Evolutionary conservation across 495 filamentous ascomycete species (phyloP).

Genomic region (Penicillium angulare): DNA sequence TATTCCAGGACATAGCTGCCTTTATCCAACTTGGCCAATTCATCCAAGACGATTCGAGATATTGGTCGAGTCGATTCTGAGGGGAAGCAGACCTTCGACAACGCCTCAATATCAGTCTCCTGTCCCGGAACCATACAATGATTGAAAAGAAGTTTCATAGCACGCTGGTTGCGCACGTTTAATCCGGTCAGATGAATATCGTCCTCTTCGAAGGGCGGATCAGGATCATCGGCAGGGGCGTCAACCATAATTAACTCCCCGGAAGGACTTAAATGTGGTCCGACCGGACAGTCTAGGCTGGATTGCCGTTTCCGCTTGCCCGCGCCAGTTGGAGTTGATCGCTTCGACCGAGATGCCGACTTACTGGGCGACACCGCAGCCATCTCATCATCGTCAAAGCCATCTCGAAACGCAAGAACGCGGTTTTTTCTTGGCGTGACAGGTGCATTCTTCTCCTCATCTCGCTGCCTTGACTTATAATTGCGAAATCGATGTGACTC

Average conservation of each 20-base stretch:
- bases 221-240: slow-evolving; percentile 18
- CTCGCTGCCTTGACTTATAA: slow-evolving; percentile 43
- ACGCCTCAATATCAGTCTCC: slow-evolving; percentile 54
- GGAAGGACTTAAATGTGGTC: slow-evolving; percentile 49
- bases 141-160: slow-evolving; percentile 58
- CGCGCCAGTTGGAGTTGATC: slow-evolving; percentile 56
- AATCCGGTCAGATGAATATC: slow-evolving; percentile 4
- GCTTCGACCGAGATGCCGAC: slow-evolving; percentile 46
- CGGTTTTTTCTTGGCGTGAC: slow-evolving; percentile 60
- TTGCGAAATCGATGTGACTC: slow-evolving; percentile 49
- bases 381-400: slow-evolving; percentile 73
- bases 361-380: slow-evolving; percentile 57
- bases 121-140: slow-evolving; percentile 48
- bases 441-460: slow-evolving; percentile 34
- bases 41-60: slow-evolving; percentile 58
- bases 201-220: slow-evolving; percentile 14
- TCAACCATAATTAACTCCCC: slow-evolving; percentile 28
- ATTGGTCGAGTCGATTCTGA: slow-evolving; percentile 52
- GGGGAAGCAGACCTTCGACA: slow-evolving; percentile 52
- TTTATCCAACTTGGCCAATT: slow-evolving; percentile 39
- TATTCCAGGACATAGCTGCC: slow-evolving; percentile 53
- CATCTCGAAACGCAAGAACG: slow-evolving; percentile 60
- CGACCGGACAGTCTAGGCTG: slow-evolving; percentile 53
- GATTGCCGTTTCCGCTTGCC: slow-evolving; percentile 62
- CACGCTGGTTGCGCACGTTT: slow-evolving; percentile 23